A percentile compares a stretch with the other conserved stretches of the same genome.
phyloP scores from a whole-genome alignment of 805 yeast species.

The Metschnikowia kunwiensis region DNA sequence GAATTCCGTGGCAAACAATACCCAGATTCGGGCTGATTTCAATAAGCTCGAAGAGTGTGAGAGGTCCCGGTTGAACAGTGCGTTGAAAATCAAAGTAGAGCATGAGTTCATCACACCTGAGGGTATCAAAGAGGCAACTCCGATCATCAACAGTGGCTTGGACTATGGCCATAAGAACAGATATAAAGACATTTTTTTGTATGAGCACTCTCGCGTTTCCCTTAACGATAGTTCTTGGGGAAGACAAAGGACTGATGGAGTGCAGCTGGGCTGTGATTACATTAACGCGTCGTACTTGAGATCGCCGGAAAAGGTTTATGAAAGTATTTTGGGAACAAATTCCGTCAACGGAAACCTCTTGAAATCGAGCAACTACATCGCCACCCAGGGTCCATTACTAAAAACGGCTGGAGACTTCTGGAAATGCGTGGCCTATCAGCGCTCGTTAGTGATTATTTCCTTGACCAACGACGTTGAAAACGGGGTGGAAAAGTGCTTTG shows the following conservation, averaged over 20 bases:
- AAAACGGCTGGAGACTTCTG: conserved; percentile 82
- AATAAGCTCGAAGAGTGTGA: conserved; percentile 67
- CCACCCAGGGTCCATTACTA: conserved; percentile 83
- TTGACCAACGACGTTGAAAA: conserved; percentile 75
- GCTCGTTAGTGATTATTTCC: conserved; percentile 65
- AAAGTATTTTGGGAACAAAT: not conserved
- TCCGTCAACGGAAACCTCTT: conserved; percentile 7
- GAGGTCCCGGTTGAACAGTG: conserved; percentile 54
- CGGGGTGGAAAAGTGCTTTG: conserved; percentile 70
- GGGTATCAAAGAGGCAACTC: conserved; percentile 23
- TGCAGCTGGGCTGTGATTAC: conserved; percentile 47
- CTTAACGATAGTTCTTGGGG: conserved; percentile 6
- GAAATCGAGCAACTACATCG: conserved; percentile 49
- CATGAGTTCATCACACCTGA: conserved; percentile 16
- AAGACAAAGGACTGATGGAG: not conserved
- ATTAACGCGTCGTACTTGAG: conserved; percentile 82
- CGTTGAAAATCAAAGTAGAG: conserved; percentile 8
- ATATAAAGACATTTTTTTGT: conserved; percentile 21
- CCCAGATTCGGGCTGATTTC: conserved; percentile 42
- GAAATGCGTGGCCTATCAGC: conserved; percentile 66
- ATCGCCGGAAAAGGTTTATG: conserved; percentile 2
- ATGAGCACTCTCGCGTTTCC: conserved; percentile 20
- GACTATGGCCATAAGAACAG: conserved; percentile 22
- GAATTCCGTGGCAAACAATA: conserved; percentile 7
- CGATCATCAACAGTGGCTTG: conserved; percentile 48